Conservation (phyloP, 2,329 filamentous ascomycete species). For the Cladosporium oxysporum region DNA sequence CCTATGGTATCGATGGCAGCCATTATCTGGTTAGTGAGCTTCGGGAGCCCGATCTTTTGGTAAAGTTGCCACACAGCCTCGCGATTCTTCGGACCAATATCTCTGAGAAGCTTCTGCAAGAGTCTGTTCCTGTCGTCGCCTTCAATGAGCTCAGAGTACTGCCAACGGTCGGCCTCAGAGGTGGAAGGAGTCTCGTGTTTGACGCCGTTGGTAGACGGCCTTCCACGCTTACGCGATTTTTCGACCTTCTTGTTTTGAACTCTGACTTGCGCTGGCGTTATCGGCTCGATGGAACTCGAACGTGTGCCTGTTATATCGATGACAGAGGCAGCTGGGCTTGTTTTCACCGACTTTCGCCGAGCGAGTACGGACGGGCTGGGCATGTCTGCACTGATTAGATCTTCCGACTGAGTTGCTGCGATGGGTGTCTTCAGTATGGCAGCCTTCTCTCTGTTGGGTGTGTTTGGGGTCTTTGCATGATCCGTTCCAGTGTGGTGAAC, state of each 20-base stretch:
- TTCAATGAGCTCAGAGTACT: constrained; percentile 40
- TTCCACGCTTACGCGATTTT: not conserved
- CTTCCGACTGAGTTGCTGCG: not conserved
- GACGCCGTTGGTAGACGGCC: not conserved
- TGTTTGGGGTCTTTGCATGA: not conserved
- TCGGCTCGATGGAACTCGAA: not conserved
- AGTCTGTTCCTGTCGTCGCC: constrained; percentile 46
- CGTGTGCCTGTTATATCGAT: not conserved
- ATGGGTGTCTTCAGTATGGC: not conserved
- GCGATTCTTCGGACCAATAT: constrained; percentile 26
- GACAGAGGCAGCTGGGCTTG: not conserved
- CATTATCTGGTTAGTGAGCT: not conserved
- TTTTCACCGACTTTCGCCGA: not conserved
- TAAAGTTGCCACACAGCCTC: constrained; percentile 19
- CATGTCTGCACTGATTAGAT: not conserved
- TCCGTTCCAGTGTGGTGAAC: not conserved
- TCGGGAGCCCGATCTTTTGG: not conserved
- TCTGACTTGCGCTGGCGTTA: not conserved
- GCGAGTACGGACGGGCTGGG: not conserved
- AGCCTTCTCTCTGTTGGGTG: not conserved
- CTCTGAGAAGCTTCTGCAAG: constrained; percentile 45
- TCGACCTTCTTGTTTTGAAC: not conserved
- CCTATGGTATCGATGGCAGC: not conserved
- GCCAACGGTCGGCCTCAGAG: constrained; percentile 35
- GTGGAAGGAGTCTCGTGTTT: not conserved